A percentile compares a stretch with the other conserved stretches of the same genome.
phyloP scores from a whole-genome alignment of 2,329 filamentous ascomycete species.

The Fusarium fracticaudum region DNA sequence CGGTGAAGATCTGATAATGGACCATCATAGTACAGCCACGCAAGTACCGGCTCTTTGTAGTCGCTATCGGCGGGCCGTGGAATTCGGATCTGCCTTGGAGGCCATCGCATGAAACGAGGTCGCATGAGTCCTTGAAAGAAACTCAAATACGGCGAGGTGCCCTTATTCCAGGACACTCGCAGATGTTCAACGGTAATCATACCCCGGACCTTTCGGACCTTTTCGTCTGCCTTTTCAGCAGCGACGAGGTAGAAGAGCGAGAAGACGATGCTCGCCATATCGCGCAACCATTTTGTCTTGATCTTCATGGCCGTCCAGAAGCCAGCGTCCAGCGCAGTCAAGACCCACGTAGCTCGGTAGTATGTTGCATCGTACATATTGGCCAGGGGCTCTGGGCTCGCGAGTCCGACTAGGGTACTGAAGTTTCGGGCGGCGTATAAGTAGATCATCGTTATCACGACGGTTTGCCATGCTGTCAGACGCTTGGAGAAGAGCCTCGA shows the following conservation, averaged over 20 bases:
- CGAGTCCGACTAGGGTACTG: conserved; percentile 88
- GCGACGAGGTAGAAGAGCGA: conserved; percentile 91
- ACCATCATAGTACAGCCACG: conserved; percentile 95
- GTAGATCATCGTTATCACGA: conserved; percentile 87
- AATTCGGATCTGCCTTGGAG: conserved; percentile 84
- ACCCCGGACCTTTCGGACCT: conserved; percentile 88
- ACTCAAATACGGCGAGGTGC: conserved; percentile 84
- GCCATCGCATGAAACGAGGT: conserved; percentile 82
- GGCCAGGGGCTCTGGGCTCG: conserved; percentile 91
- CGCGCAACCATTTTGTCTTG: conserved; percentile 78
- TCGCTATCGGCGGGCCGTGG: conserved; percentile 81
- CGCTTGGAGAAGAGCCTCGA: conserved; percentile 76
- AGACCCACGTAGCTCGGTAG: conserved; percentile 96
- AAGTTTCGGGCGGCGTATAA: conserved; percentile 94
- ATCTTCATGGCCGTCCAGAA: conserved; percentile 99
- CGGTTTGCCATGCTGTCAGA: conserved; percentile 88
- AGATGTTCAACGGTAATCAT: conserved; percentile 91
- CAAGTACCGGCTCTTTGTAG: conserved; percentile 83
- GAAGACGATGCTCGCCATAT: conserved; percentile 85
- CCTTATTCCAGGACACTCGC: conserved; percentile 94
- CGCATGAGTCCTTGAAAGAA: conserved; percentile 78
- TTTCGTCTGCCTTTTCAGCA: conserved; percentile 94
- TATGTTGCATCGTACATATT: conserved; percentile 94
- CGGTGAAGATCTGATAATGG: conserved; percentile 79
- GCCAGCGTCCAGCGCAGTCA: conserved; percentile 92